A percentile compares a stretch with the other conserved stretches of the same genome.
These are phyloP conservation scores for Colletotrichum aenigma DNA, from an alignment of 2,329 filamentous ascomycete genomes.

Conservation along the genomic window DNA sequence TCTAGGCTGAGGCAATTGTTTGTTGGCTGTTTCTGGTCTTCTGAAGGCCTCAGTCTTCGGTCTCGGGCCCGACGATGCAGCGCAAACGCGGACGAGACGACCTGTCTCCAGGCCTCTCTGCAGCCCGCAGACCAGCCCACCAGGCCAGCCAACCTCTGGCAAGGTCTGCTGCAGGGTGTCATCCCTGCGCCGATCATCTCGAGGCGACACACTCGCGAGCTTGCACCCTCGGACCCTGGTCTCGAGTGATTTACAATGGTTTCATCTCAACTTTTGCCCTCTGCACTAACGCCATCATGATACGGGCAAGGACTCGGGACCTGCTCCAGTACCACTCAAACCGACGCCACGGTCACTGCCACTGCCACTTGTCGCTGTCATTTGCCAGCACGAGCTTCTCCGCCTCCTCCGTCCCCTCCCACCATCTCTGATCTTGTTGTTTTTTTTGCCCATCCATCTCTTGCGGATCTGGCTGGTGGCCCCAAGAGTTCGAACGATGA, in stretches of 20 bases:
- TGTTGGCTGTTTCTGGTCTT: neutral
- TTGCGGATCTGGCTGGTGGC: slow-evolving; percentile 1
- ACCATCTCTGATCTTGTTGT: neutral
- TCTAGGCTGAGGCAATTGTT: neutral
- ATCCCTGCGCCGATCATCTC: slow-evolving; percentile 20
- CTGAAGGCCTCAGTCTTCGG: neutral
- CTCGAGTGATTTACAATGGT: slow-evolving; percentile 22
- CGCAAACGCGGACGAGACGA: neutral
- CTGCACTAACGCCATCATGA: slow-evolving; percentile 10
- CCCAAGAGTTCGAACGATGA: slow-evolving; percentile 20
- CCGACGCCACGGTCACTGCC: neutral
- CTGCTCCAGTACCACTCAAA: slow-evolving; percentile 3
- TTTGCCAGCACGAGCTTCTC: slow-evolving; percentile 12
- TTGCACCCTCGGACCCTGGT: slow-evolving; percentile 15
- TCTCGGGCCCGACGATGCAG: neutral
- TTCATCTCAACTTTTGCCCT: slow-evolving; percentile 20
- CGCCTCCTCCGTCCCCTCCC: neutral
- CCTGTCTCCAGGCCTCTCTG: slow-evolving; percentile 3
- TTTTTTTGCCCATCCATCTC: neutral
- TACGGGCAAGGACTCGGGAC: slow-evolving; percentile 12
- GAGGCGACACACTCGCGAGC: neutral
- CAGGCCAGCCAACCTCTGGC: slow-evolving; percentile 7
- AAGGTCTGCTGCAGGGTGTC: slow-evolving; percentile 11
- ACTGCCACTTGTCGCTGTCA: slow-evolving; percentile 24
- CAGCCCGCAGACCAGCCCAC: neutral